Evolutionary conservation across 2,329 filamentous ascomycete genomes (phyloP), one percentile per base, ranked within the genome.

Genomic region (Penicillium sp.): DNA sequence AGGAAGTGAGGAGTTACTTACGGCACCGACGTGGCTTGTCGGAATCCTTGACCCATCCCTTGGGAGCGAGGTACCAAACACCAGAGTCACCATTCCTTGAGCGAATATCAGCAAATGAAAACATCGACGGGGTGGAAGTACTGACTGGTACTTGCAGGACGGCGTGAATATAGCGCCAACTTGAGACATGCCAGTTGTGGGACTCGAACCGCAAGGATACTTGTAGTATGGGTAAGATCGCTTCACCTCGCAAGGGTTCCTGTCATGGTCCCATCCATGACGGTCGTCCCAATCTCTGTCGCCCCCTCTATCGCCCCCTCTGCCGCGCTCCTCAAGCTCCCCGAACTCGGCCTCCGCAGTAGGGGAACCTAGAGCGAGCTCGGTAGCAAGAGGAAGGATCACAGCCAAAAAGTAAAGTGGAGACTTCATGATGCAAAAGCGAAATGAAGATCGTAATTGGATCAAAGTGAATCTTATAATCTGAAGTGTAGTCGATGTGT

Each of bases 31-130:
- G 38, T 22, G 47, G 47, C 31, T 43, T 49, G 18, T 49, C 47
- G 21, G 14, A 6, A 3, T 49, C n/a, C 27, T 42, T 27, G 13
- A 34, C 47, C 47, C 47, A 49, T n/a, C 47, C 47, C 27, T 43
- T 62, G 43, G 14, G 47, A 40, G 34, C 31, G 8, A 21, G n/a
- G 14, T 42, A 49, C 47, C 47, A 49, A 21, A 40, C 38, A 21
- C 38, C 38, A 10, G 38, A 40, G 6, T 40, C 11, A 10, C 38
- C 38, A n/a, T 42, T 32, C 16, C 47, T 49, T 4, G 14, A 3
- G 7, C 10, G 9, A 3, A 18, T 10, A 31, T 44, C 14, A 44
- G 24, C 16, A n/a, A n/a, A 18, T 31, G 24, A 5, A 31, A 14
- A 8, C 22, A 24, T 0, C 4, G n/a, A 11, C 18, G 22, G 38